A percentile compares a stretch with the other conserved stretches of the same genome.
phyloP scores from a whole-genome alignment of 208 protist species.

The Trypanosoma vivax region DNA sequence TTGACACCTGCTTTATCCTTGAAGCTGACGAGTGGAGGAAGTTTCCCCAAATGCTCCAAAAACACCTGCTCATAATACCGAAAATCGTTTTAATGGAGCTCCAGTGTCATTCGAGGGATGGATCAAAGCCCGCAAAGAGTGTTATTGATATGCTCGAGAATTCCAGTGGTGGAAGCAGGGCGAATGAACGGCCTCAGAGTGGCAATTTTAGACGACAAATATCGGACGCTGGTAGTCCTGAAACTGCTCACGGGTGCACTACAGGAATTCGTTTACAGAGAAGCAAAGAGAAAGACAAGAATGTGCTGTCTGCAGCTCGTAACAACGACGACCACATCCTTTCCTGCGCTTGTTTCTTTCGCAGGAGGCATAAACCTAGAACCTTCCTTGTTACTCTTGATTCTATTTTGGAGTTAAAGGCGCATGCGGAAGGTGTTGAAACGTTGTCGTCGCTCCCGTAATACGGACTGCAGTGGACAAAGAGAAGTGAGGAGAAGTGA shows the following conservation, averaged over 20 bases:
- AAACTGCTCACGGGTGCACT: too few species aligned
- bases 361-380: background rate
- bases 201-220: background rate
- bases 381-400: slow-evolving; percentile 4
- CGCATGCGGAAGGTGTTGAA: slow-evolving; percentile 14
- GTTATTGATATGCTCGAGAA: background rate
- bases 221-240: background rate
- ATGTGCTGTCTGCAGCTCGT: background rate
- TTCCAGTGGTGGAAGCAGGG: too few species aligned
- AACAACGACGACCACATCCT: slow-evolving; percentile 23
- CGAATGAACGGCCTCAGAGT: too few species aligned
- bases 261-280: slow-evolving; percentile 3
- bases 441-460: slow-evolving; percentile 1
- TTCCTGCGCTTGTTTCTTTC: slow-evolving; percentile 12
- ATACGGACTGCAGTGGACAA: too few species aligned
- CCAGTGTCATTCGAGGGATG: background rate
- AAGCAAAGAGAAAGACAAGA: slow-evolving; percentile 2
- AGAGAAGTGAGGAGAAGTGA: too few species aligned
- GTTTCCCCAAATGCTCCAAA: background rate
- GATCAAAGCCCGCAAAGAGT: background rate
- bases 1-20: slow-evolving; percentile 12
- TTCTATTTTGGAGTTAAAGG: slow-evolving; percentile 9
- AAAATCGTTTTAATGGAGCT: slow-evolving; percentile 4
- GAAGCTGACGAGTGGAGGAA: background rate
- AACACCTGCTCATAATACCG: slow-evolving; percentile 4